phyloP scores from a whole-genome alignment of 805 yeast species.

The Kurtzmaniella cleridarum region DNA sequence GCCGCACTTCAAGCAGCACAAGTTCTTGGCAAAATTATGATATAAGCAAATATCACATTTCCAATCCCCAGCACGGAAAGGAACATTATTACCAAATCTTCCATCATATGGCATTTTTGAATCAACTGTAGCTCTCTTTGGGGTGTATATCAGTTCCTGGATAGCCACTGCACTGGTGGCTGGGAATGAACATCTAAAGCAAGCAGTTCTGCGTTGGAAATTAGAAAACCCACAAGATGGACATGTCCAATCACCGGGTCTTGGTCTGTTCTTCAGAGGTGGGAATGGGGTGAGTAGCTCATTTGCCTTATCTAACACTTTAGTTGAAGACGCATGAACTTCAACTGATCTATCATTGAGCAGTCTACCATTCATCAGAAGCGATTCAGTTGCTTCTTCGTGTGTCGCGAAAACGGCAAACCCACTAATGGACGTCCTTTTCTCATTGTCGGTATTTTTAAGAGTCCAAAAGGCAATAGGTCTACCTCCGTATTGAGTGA shows the following conservation, averaged over 20 bases:
- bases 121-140: conserved; percentile 6
- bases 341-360: conserved; percentile 73
- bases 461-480: conserved; percentile 90
- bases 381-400: conserved; percentile 77
- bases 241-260: conserved; percentile 99
- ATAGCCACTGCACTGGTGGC: conserved; percentile 67
- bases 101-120: not conserved
- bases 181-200: conserved; percentile 90
- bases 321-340: conserved; percentile 78
- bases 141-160: conserved; percentile 52
- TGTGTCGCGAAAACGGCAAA: conserved; percentile 82
- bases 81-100: conserved; percentile 49
- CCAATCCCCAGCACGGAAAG: conserved; percentile 97
- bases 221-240: conserved; percentile 94
- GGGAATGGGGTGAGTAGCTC: conserved; percentile 84
- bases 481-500: conserved; percentile 77
- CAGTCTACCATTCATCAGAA: conserved; percentile 73
- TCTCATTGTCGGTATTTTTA: conserved; percentile 41
- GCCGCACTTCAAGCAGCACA: conserved; percentile 84
- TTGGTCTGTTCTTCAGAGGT: conserved; percentile 74
- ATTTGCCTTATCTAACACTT: conserved; percentile 74
- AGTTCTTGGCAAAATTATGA: conserved; percentile 89
- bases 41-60: conserved; percentile 83
- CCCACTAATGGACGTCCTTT: conserved; percentile 48
- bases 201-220: conserved; percentile 89